phyloP scores from a whole-genome alignment of 768 basidiomycete genomes.

The Plicaturopsis crispa region DNA sequence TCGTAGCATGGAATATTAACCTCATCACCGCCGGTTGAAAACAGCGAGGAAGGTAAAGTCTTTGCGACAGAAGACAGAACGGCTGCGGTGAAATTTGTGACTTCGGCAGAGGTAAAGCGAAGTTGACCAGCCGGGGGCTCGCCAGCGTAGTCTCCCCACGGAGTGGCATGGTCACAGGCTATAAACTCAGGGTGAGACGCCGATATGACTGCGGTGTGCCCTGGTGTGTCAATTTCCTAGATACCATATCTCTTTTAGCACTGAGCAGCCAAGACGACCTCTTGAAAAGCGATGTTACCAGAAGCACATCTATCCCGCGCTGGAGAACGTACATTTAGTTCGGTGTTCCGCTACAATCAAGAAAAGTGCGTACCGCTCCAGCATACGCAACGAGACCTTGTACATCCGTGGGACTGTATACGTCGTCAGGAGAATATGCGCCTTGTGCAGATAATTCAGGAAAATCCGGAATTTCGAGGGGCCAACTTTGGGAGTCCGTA shows the following conservation, averaged over 20 bases:
- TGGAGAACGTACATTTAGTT: conserved; percentile 18
- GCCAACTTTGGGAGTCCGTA: conserved; percentile 77
- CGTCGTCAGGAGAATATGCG: conserved; percentile 51
- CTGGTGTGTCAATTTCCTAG: conserved; percentile 82
- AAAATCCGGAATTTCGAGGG: conserved; percentile 54
- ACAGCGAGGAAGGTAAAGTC: conserved; percentile 48
- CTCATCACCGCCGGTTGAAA: conserved; percentile 82
- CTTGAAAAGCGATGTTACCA: too few species aligned
- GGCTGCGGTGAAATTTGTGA: conserved; percentile 48
- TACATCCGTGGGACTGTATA: conserved; percentile 53
- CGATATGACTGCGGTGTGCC: conserved; percentile 66
- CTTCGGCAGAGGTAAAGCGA: conserved; percentile 55
- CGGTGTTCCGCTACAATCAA: background rate
- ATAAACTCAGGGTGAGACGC: conserved; percentile 65
- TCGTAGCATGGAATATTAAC: conserved; percentile 62
- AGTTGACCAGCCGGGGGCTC: conserved; percentile 84
- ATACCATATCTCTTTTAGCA: too few species aligned
- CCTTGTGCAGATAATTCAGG: conserved; percentile 54
- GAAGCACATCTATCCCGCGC: conserved; percentile 68
- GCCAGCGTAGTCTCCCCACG: conserved; percentile 54
- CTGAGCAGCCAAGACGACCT: conserved; percentile 1
- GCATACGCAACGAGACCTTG: conserved; percentile 60
- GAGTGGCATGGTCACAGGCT: conserved; percentile 52
- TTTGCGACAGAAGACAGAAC: conserved; percentile 47
- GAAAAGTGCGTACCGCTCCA: conserved; percentile 42